Evolutionary conservation across 495 filamentous ascomycete species (phyloP), one percentile per base, ranked within the genome.

Genomic region (Neurospora terricola): DNA sequence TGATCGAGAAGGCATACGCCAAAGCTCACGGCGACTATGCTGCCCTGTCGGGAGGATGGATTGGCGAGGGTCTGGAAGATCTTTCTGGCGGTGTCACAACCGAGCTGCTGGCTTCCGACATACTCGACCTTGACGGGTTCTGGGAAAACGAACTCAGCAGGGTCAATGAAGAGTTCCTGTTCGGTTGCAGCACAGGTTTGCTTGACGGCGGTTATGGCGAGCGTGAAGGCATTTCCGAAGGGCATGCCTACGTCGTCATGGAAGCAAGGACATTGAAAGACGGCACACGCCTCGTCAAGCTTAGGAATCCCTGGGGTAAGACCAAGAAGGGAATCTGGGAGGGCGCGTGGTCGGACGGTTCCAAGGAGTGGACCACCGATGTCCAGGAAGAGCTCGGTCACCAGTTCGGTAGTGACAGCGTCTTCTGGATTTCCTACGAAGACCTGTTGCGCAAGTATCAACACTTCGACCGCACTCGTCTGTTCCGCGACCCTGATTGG

Each of bases 1-100:
- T 98, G 42, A 86, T 98, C 2, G 95, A 98, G 78, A 98, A 98
- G 81, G 95, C 95, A 0, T 98, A 95, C 79, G 95, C 95, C 40
- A 98, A 98, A 80, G 94, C 94, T 11, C 95, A 98, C 77, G 94
- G 94, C 11, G 85, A 96, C 77, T 97, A 91, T 75, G 87, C 87
- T 16, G 89, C 92, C 0, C 91, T 97, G 54, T 87, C 93, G 34
- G 93, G 93, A 18, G 94, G 94, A 2, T 95, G 91, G 83, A 92
- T 93, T 45, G 93, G 93, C 8, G 95, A 98, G 80, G 95, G 90
- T 2, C 85, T 98, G 69, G 95, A 98, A 81, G 95, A 98, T 81
- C 86, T 98, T 38, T 97, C 94, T 6, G 95, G 95, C 34, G 95
- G 95, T 38, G 94, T 97, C 43, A 97, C 94, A 4, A 93, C 91